A percentile compares a stretch with the other conserved stretches of the same genome.
Evolutionary conservation across 208 protist genomes (phyloP).

Genomic region (Strigomonas culicis): DNA sequence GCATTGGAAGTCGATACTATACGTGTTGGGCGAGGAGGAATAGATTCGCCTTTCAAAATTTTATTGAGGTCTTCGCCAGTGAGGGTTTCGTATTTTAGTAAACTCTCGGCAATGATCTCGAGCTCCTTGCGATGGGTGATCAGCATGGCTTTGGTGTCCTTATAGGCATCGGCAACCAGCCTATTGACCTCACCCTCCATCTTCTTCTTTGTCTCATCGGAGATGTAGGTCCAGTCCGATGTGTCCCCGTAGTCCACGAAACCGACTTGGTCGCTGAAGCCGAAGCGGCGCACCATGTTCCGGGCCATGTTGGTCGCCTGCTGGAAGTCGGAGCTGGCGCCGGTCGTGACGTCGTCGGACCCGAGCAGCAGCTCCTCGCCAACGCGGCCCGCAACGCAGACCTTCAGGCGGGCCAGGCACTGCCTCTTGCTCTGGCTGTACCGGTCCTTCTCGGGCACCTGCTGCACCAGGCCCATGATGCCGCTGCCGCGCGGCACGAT

Average conservation of each 20-base stretch:
- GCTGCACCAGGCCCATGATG: constrained; percentile 90
- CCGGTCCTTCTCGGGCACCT: constrained; percentile 80
- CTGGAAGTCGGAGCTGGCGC: constrained; percentile 88
- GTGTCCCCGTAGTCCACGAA: constrained; percentile 85
- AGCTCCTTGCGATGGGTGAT: constrained; percentile 57
- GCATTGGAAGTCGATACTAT: constrained; percentile 16
- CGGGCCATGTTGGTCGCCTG: constrained; percentile 87
- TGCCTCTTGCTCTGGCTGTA: constrained; percentile 87
- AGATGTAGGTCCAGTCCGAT: constrained; percentile 85
- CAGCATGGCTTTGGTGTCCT: constrained; percentile 68
- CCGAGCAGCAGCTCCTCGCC: constrained; percentile 97
- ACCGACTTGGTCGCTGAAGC: constrained; percentile 86
- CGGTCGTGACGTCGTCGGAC: constrained; percentile 92
- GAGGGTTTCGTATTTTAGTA: constrained; percentile 87
- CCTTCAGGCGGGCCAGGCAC: constrained; percentile 79
- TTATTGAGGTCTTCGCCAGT: constrained; percentile 71
- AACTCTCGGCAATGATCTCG: constrained; percentile 71
- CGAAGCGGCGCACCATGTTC: constrained; percentile 89
- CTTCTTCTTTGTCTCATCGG: constrained; percentile 83
- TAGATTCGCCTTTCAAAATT: constrained; percentile 69
- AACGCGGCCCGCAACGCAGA: constrained; percentile 89
- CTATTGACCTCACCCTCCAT: constrained; percentile 81
- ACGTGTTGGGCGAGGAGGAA: constrained; percentile 39
- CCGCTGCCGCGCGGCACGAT: constrained; percentile 89
- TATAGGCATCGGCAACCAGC: constrained; percentile 71